These are phyloP conservation scores for Claviceps fusiformis DNA, from an alignment of 2,329 filamentous ascomycete species.

Conservation along the genomic window DNA sequence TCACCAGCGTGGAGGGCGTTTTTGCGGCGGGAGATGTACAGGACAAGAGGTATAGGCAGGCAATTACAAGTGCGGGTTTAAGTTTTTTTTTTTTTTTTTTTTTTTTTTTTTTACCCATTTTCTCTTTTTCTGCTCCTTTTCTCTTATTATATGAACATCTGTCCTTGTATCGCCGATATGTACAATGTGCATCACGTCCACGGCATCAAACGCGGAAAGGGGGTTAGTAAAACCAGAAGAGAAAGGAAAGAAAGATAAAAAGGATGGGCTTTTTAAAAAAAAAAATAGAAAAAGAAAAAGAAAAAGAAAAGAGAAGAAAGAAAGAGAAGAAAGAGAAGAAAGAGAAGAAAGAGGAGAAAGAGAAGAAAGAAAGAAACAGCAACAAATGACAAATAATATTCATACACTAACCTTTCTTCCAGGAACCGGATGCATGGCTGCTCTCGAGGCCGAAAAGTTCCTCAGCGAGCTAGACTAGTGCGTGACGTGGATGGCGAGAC, in stretches of 20 bases:
- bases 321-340: background rate
- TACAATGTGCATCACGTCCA: no score
- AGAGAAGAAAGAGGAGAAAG: no score
- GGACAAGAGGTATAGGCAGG: slow-evolving; percentile 96
- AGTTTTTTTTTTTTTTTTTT: slow-evolving; percentile 13
- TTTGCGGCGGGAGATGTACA: slow-evolving; percentile 97
- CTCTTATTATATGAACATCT: background rate
- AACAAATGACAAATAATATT: background rate
- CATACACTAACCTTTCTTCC: slow-evolving; percentile 5
- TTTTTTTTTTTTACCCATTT: background rate
- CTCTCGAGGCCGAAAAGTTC: slow-evolving; percentile 90
- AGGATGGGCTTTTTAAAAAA: no score
- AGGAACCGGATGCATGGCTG: slow-evolving; percentile 91
- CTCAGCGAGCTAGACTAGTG: slow-evolving; percentile 57
- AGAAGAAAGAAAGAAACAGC: background rate
- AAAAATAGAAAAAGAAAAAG: no score
- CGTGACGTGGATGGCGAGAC: background rate
- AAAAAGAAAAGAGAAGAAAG: no score
- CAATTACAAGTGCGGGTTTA: slow-evolving; percentile 87
- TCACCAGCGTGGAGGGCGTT: slow-evolving; percentile 80
- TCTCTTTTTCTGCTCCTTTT: background rate
- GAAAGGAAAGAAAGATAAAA: no score
- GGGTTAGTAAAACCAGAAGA: no score
- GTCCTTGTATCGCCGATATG: no score
- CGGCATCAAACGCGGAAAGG: no score